These are phyloP conservation scores for Silene latifolia DNA, from an alignment of 148 eudicot species.

Conservation along the genomic window DNA sequence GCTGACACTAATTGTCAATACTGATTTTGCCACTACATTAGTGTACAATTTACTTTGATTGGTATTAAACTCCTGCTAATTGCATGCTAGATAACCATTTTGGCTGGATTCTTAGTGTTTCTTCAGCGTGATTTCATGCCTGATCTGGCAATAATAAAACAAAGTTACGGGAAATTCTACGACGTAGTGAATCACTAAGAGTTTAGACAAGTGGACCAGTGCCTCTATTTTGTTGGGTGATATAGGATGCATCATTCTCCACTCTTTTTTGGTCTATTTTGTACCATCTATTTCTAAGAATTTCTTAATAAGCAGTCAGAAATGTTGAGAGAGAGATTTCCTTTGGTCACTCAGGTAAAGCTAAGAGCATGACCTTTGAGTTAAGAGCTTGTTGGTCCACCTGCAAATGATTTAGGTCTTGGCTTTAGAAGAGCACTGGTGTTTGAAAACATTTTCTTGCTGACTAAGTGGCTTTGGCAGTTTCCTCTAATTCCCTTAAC, in stretches of 20 bases:
- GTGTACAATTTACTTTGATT: not conserved
- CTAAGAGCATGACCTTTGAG: not conserved
- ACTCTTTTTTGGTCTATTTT: too few species aligned
- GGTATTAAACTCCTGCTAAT: not conserved
- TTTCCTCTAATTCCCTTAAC: too few species aligned
- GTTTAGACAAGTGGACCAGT: too few species aligned
- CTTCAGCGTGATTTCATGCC: not conserved
- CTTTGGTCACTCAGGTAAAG: not conserved
- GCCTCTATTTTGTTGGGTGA: not conserved
- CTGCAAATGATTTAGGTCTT: not conserved
- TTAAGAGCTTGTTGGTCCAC: not conserved
- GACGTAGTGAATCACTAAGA: not conserved
- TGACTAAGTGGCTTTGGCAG: too few species aligned
- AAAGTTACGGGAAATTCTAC: not conserved
- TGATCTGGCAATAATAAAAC: not conserved
- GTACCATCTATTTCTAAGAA: not conserved
- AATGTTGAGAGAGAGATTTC: not conserved
- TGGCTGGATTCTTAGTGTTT: not conserved
- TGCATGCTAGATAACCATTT: not conserved
- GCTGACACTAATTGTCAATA: not conserved
- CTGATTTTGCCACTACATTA: not conserved
- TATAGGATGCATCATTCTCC: not conserved
- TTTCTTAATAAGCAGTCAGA: not conserved
- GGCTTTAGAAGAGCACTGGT: too few species aligned
- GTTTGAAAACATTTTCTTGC: too few species aligned